Base-by-base conservation (phyloP, 768 basidiomycete genomes). In the Lentinula raphanica region DNA sequence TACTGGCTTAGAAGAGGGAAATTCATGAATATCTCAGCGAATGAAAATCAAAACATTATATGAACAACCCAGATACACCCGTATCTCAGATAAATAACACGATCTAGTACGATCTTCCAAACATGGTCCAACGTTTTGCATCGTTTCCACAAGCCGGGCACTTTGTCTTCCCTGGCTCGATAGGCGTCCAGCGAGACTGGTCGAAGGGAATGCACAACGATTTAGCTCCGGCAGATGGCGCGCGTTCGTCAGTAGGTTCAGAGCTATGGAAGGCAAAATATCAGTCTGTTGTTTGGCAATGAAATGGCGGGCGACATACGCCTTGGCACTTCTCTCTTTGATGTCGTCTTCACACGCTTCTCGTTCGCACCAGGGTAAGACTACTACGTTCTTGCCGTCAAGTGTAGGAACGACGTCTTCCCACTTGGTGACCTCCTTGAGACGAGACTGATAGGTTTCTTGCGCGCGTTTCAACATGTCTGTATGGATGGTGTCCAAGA, bases 211-310 rank as follows among this genome's bases (percentile, higher is more conserved):
- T 98, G 65, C 88, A 90, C 3, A 99, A 86, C 0, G 93, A 93
- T 71, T 99, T 99, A 59, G 97, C 97, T 51, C 97, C 97, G 12
- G 97, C 94, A 15, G 94, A 95, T 0, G 97, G 97, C 17, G 95
- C 96, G 31, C 92, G 90, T 69, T 94, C 94, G 67, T 99, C 97
- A 65, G 88, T 87, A 4, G 86, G 89, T 69, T 94, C 92, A 59
- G 90, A 80, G 61, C 90, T 94, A 63, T 59, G 64, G 45, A 59
- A 39, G 46, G 31, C 13, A 48, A 35, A 60, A 60, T 25, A 59
- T 60, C 39, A 66, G 40, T 38, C 25, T 58, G 27, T n/a, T 59
- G 54, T n/a, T 21, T 56, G 9, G 59, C 48, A 29, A 46, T 48
- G 62, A 39, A 59, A 60, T 27, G 50, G 58, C 17, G 35, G 27